Base-by-base conservation (phyloP, 495 filamentous ascomycete species). In the Trichoderma parareesei region DNA sequence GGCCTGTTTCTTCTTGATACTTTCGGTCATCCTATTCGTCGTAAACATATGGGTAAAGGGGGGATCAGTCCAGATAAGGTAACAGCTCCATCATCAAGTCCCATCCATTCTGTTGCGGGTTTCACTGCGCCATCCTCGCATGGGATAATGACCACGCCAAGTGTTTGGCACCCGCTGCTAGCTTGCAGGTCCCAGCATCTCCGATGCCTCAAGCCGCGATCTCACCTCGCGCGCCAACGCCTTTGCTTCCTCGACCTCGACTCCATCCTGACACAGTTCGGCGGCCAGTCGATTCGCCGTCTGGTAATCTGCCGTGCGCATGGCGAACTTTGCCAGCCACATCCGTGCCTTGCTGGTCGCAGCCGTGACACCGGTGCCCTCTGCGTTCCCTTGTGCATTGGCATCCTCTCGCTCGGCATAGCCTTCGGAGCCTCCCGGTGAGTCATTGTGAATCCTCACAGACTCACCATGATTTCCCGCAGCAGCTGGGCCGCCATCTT, bases 201-300 rank as follows among this genome's bases (percentile, higher is more conserved):
- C 71, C 73, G 75, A 72, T 53, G 71, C 72, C 69, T 94, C 90
- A 73, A 91, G 84, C 72, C 92, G 84, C 5, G 90, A 90, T 67
- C 93, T 81, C 27, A 96, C 83, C 78, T 98, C 94, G 65, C 92
- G 83, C 67, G 97, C 90, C 66, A 99, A 79, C 3, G 93, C 93
- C 79, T 98, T 97, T 14, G 95, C 95, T 75, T 99, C 95, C 74
- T 99, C 95, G 16, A 99, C 92, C 76, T 99, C 95, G 37, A 92
- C 87, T 1, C 95, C 95, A 77, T 99, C 95, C 74, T 97, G 91
- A 74, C 92, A 97, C 43, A 98, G 79, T 73, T 98, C 93, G 62
- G 84, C 90, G 3, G 92, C 93, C 16, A 97, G 77, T 67, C 91
- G 88, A 75, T 89, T 89, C 16, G 91, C 90, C 60, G 88, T 83